Percentiles rank a stretch among this genome's conserved stretches.
These are phyloP conservation scores for Lactifluus pinguis DNA, from an alignment of 768 basidiomycete genomes.

Conservation along the genomic window DNA sequence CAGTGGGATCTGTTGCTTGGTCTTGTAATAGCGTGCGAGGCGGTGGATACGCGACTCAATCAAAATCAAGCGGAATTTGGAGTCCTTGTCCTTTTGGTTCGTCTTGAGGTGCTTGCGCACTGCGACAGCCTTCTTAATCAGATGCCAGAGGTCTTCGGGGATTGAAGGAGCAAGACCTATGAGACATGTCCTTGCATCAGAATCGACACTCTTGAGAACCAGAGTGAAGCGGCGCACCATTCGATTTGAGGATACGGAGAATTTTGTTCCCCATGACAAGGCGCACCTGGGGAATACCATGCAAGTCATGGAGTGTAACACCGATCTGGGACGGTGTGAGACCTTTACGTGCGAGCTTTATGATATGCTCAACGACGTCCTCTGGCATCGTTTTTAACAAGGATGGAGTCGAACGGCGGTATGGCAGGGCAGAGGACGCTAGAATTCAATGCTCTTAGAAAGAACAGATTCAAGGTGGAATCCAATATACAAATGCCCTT, in stretches of 20 bases:
- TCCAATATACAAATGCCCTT: slow-evolving; percentile 91
- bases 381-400: slow-evolving; percentile 97
- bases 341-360: slow-evolving; percentile 96
- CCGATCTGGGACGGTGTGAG: slow-evolving; percentile 97
- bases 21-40: slow-evolving; percentile 97
- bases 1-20: slow-evolving; percentile 93
- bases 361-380: slow-evolving; percentile 92
- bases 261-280: slow-evolving; percentile 99
- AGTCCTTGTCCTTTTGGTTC: slow-evolving; percentile 99
- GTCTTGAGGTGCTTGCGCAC: slow-evolving; percentile 97
- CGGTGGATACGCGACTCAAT: slow-evolving; percentile 99
- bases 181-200: slow-evolving; percentile 12
- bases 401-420: slow-evolving; percentile 86
- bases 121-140: slow-evolving; percentile 99
- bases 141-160: slow-evolving; percentile 99
- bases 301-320: slow-evolving; percentile 94
- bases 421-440: slow-evolving; percentile 95
- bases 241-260: slow-evolving; percentile 91
- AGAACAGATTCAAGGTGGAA: background rate
- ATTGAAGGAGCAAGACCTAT: slow-evolving; percentile 94
- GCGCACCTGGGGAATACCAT: slow-evolving; percentile 97
- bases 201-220: background rate
- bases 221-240: slow-evolving; percentile 48
- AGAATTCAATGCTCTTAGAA: slow-evolving; percentile 5
- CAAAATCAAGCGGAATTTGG: slow-evolving; percentile 91